Percentiles rank a stretch among this genome's conserved stretches.
These are phyloP conservation scores for Ophiostoma tasmaniense DNA, from an alignment of 2,329 filamentous ascomycete genomes.

Conservation along the genomic window DNA sequence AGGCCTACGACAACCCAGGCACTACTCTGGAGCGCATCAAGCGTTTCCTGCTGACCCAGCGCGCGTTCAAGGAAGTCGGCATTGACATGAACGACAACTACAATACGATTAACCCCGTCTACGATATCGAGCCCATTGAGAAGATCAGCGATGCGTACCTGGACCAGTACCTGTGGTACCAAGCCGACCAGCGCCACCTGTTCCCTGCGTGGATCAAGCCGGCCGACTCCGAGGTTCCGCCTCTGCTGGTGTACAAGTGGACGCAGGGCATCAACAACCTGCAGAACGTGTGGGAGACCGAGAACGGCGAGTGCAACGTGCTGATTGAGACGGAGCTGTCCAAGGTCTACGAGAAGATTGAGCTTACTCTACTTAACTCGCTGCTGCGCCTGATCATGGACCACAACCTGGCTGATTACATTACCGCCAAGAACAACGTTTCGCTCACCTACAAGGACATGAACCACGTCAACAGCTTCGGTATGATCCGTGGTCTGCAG, in stretches of 20 bases:
- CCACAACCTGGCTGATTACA: constrained; percentile 97
- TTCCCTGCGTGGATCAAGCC: constrained; percentile 99
- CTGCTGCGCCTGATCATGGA: constrained; percentile 95
- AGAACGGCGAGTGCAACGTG: constrained; percentile 93
- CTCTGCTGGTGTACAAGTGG: constrained; percentile 95
- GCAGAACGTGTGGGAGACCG: constrained; percentile 86
- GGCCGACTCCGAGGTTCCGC: constrained; percentile 94
- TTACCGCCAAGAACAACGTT: constrained; percentile 98
- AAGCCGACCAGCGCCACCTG: constrained; percentile 91
- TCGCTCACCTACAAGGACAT: constrained; percentile 99
- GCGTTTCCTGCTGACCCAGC: constrained; percentile 89
- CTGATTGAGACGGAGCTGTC: constrained; percentile 97
- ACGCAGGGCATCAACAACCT: constrained; percentile 98
- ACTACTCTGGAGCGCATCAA: constrained; percentile 96
- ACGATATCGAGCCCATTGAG: constrained; percentile 97
- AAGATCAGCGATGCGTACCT: constrained; percentile 99
- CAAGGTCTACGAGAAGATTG: constrained; percentile 99
- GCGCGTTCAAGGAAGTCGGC: constrained; percentile 97
- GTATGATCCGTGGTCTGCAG: constrained; percentile 93
- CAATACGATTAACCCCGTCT: constrained; percentile 96
- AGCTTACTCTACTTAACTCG: constrained; percentile 89
- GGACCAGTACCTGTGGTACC: constrained; percentile 98
- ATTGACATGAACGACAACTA: constrained; percentile 99
- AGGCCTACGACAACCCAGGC: constrained; percentile 95
- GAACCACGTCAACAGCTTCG: constrained; percentile 98